These are phyloP conservation scores for Aspergillus sergii DNA, from an alignment of 2,329 filamentous ascomycete species.

Conservation along the genomic window DNA sequence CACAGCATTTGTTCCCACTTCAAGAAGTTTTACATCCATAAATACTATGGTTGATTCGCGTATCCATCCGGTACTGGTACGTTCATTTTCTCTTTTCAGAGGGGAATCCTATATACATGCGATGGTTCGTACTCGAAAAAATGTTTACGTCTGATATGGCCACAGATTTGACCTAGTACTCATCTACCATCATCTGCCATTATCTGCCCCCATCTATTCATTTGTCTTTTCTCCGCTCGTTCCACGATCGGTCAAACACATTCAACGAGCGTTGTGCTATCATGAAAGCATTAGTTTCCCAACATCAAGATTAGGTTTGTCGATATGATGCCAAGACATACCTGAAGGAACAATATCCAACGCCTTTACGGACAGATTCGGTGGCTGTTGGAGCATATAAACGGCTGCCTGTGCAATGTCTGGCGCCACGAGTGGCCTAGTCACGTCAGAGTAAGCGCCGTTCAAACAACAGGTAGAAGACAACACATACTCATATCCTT, in stretches of 20 bases:
- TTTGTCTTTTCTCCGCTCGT: conserved; percentile 9
- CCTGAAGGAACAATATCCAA: conserved; percentile 49
- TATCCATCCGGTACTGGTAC: no score
- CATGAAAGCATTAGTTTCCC: neutral
- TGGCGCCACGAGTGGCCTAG: conserved; percentile 43
- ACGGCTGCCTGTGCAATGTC: conserved; percentile 49
- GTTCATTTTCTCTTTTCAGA: no score
- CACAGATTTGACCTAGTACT: fast-evolving
- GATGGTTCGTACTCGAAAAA: no score
- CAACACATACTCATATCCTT: conserved; percentile 42
- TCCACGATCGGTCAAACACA: conserved; percentile 36
- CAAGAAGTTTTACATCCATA: no score
- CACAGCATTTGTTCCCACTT: no score
- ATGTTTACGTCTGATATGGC: no score
- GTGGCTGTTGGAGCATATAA: conserved; percentile 47
- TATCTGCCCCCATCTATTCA: no score
- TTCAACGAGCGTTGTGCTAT: conserved; percentile 36
- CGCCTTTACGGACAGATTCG: conserved; percentile 49
- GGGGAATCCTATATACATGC: no score
- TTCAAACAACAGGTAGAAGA: neutral
- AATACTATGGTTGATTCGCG: no score
- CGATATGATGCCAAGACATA: conserved; percentile 23
- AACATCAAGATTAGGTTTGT: neutral
- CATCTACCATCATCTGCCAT: no score
- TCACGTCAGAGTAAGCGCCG: neutral